phyloP scores from a whole-genome alignment of 495 filamentous ascomycete species.

The Recurvomyces mirabilis region DNA sequence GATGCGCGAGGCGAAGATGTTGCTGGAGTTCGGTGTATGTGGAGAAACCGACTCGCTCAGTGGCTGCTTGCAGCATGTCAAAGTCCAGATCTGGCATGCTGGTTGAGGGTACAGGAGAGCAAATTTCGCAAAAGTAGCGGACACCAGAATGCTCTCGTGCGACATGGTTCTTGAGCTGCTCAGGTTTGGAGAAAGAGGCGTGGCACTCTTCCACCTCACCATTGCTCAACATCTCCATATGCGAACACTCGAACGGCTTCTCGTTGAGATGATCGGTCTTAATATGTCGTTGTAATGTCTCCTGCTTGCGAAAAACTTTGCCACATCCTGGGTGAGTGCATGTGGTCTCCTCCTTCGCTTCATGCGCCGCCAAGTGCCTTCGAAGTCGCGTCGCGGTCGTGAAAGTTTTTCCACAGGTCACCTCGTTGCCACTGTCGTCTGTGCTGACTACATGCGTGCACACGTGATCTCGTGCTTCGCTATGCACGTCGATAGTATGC shows the following conservation, averaged over 20 bases:
- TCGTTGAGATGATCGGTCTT: constrained; percentile 55
- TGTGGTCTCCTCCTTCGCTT: constrained; percentile 22
- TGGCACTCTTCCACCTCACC: constrained; percentile 3
- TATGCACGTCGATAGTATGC: constrained; percentile 75
- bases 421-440: constrained; percentile 30
- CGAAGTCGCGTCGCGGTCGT: constrained; percentile 60
- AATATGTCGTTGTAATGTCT: constrained; percentile 76
- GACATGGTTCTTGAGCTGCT: constrained; percentile 58
- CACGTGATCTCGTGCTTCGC: constrained; percentile 53
- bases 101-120: constrained; percentile 25
- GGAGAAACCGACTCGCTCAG: constrained; percentile 48
- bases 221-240: constrained; percentile 24
- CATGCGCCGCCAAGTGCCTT: constrained; percentile 33
- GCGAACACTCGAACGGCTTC: constrained; percentile 48
- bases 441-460: constrained; percentile 35
- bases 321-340: constrained; percentile 69
- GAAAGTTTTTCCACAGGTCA: constrained; percentile 70
- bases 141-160: constrained; percentile 55
- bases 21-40: constrained; percentile 57
- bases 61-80: background rate
- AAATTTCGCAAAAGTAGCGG: constrained; percentile 63
- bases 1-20: constrained; percentile 61
- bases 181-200: constrained; percentile 52
- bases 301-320: constrained; percentile 75
- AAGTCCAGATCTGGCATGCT: background rate